Percentiles rank a stretch among this genome's conserved stretches.
These are phyloP conservation scores for Podaxis sp. DNA, from an alignment of 768 basidiomycete species.

Conservation along the genomic window DNA sequence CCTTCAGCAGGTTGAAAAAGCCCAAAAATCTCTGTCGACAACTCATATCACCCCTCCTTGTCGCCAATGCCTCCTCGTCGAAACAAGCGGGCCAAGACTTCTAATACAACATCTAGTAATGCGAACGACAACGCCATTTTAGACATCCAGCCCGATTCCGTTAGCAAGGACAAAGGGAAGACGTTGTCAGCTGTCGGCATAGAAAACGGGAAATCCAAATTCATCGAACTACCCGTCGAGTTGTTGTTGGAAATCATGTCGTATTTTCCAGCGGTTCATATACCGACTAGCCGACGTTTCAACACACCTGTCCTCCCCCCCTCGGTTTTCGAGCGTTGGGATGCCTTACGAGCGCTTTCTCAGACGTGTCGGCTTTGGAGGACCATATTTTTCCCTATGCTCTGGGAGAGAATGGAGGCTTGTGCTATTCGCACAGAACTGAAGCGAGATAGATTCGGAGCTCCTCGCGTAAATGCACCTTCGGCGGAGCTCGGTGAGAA, in stretches of 20 bases:
- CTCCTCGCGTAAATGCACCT: not conserved
- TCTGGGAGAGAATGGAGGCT: constrained; percentile 32
- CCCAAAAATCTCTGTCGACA: not conserved
- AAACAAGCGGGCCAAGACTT: not conserved
- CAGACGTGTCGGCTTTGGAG: constrained; percentile 32
- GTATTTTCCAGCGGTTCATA: constrained; percentile 23
- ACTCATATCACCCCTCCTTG: not conserved
- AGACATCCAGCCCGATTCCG: not conserved
- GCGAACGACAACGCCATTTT: not conserved
- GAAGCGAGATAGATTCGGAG: not conserved
- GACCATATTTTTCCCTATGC: constrained; percentile 26
- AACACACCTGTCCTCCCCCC: constrained; percentile 19
- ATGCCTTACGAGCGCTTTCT: constrained; percentile 32
- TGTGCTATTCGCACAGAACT: constrained; percentile 22
- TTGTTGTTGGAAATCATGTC: constrained; percentile 32
- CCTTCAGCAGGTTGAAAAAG: not conserved
- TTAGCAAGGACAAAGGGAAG: not conserved
- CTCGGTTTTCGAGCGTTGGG: constrained; percentile 26
- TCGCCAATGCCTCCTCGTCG: not conserved
- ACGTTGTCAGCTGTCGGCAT: not conserved
- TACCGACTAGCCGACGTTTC: constrained; percentile 19
- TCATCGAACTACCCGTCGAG: constrained; percentile 29
- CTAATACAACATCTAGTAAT: not conserved
- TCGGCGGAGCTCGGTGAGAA: not conserved
- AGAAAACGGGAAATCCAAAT: constrained; percentile 14